Evolutionary conservation across 257 asterid species (phyloP).

Genomic region (Solanum medicagineum): DNA sequence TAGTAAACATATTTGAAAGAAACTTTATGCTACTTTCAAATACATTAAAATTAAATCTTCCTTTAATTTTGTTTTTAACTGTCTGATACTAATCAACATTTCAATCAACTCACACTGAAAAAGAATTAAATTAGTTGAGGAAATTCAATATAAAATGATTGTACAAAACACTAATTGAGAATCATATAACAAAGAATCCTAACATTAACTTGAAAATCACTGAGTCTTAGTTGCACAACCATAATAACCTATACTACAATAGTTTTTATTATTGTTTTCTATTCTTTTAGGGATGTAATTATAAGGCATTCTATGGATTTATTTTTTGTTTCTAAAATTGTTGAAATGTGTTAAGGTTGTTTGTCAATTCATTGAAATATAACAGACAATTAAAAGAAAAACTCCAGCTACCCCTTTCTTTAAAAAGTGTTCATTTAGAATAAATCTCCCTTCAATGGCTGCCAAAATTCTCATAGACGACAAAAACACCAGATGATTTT

Average conservation of each 20-base stretch:
- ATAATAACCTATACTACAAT: not conserved
- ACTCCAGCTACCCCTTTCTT: not conserved
- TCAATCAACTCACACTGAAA: not conserved
- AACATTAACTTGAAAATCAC: too few species aligned
- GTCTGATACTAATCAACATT: not conserved
- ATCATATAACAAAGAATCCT: not conserved
- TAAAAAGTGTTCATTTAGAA: not conserved
- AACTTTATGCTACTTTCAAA: not conserved
- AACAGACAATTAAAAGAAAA: too few species aligned
- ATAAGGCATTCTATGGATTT: not conserved
- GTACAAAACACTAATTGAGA: not conserved
- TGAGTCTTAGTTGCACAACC: not conserved
- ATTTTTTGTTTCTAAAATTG: not conserved
- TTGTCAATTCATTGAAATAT: not conserved
- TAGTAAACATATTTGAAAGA: not conserved
- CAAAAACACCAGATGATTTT: not conserved
- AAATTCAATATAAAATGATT: not conserved
- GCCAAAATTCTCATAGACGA: too few species aligned
- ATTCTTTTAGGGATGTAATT: not conserved
- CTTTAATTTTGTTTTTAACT: not conserved
- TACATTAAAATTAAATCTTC: not conserved
- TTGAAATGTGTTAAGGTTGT: not conserved
- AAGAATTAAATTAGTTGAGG: not conserved
- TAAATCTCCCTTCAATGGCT: constrained; percentile 20
- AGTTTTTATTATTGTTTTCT: not conserved